phyloP scores from a whole-genome alignment of 176 grass and related monocot species.

The Cenchrus purpureus region DNA sequence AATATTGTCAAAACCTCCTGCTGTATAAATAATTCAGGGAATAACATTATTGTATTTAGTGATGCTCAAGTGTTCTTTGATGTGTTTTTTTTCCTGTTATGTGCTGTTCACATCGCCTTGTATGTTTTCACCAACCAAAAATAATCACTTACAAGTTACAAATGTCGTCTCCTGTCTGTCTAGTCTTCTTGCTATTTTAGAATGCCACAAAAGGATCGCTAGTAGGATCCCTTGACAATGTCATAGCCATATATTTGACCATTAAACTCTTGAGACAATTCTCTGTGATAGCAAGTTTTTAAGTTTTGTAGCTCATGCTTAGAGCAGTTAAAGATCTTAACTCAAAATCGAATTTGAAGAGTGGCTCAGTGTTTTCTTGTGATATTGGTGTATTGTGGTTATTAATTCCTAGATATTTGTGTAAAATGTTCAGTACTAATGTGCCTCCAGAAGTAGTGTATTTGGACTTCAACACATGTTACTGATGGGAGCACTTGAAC shows the following conservation, averaged over 20 bases:
- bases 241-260: background rate
- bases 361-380: background rate
- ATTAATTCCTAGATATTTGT: background rate
- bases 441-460: background rate
- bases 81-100: constrained; percentile 8
- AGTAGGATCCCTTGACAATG: background rate
- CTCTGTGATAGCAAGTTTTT: background rate
- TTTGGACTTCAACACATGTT: background rate
- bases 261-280: constrained; percentile 11
- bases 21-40: background rate
- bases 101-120: background rate
- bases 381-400: background rate
- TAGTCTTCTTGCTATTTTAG: background rate
- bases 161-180: background rate
- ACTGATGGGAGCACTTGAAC: background rate
- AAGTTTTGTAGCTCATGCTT: constrained; percentile 19
- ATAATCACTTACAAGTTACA: too few relatives aligned
- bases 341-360: background rate
- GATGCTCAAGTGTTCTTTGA: background rate
- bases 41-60: background rate
- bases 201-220: constrained; percentile 7
- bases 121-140: background rate
- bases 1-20: background rate
- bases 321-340: constrained; percentile 8
- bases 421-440: background rate